These are phyloP conservation scores for Ustanciosporium gigantosporum DNA, from an alignment of 1,284 basidiomycete species.

Conservation along the genomic window DNA sequence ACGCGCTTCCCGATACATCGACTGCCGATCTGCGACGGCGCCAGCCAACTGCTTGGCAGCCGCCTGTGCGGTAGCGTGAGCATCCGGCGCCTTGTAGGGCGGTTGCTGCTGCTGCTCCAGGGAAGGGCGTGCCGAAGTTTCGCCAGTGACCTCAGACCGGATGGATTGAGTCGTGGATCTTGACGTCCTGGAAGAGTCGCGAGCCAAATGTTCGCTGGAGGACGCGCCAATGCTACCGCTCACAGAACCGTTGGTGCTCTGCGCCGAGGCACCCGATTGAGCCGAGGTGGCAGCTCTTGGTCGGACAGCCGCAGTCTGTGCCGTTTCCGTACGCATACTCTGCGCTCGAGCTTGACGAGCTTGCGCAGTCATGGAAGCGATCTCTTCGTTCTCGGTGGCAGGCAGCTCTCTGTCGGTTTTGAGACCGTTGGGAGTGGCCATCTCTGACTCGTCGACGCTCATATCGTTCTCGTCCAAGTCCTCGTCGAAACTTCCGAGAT, in stretches of 20 bases:
- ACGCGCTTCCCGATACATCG: constrained; percentile 24
- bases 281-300: not conserved
- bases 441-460: constrained; percentile 9
- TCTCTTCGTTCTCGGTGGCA: not conserved
- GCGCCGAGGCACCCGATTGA: not conserved
- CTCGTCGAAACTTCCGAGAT: constrained; percentile 21
- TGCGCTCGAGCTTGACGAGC: not conserved
- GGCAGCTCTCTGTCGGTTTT: not conserved
- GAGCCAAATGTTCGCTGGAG: constrained; percentile 24
- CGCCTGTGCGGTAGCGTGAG: constrained; percentile 27
- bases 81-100: constrained; percentile 2
- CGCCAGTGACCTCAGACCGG: constrained; percentile 36
- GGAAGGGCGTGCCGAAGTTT: constrained; percentile 48
- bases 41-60: constrained; percentile 26
- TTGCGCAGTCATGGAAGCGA: too few species aligned
- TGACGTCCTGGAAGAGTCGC: constrained; percentile 22
- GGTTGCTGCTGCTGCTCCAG: constrained; percentile 25
- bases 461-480: constrained; percentile 32
- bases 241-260: constrained; percentile 4
- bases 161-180: constrained; percentile 40
- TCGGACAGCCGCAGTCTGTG: not conserved
- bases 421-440: constrained; percentile 1
- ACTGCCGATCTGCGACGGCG: constrained; percentile 21
- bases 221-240: constrained; percentile 24
- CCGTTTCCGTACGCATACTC: too few species aligned